Percentiles rank a stretch among this genome's conserved stretches.
These are phyloP conservation scores for Aspergillus sclerotioniger DNA, from an alignment of 495 filamentous ascomycete genomes.

Conservation along the genomic window DNA sequence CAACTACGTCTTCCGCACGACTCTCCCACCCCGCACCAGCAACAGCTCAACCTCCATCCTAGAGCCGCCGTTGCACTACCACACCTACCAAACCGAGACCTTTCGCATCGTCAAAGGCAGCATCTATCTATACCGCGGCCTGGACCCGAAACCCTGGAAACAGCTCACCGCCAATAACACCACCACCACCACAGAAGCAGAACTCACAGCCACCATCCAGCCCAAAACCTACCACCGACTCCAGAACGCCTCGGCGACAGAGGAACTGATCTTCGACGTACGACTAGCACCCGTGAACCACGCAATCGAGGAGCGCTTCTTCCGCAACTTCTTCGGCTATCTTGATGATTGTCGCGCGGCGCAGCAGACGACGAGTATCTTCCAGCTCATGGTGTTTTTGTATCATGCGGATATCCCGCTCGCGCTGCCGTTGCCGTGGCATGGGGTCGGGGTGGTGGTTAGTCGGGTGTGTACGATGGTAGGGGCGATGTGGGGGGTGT, in stretches of 20 bases:
- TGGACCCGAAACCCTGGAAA: slow-evolving; percentile 1
- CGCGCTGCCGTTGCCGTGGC: background rate
- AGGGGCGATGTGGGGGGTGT: background rate
- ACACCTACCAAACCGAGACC: background rate
- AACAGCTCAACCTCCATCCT: background rate
- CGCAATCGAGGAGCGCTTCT: background rate
- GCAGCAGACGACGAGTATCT: background rate
- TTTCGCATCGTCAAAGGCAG: background rate
- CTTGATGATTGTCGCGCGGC: background rate
- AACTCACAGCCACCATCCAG: background rate
- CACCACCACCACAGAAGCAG: background rate
- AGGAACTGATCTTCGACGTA: background rate
- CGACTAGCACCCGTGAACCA: background rate
- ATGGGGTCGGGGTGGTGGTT: background rate
- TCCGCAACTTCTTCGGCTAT: slow-evolving; percentile 4
- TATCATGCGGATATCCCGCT: background rate
- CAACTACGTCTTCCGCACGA: background rate
- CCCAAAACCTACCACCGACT: background rate
- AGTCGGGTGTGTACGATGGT: background rate
- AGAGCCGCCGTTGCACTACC: slow-evolving; percentile 1
- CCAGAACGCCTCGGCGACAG: background rate
- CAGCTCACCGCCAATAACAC: too few species aligned
- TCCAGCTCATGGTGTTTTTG: slow-evolving; percentile 4
- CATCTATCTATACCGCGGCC: background rate
- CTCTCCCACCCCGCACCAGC: background rate